Evolutionary conservation across 148 eudicot species (phyloP).

Genomic region (Fallopia convolvulus): DNA sequence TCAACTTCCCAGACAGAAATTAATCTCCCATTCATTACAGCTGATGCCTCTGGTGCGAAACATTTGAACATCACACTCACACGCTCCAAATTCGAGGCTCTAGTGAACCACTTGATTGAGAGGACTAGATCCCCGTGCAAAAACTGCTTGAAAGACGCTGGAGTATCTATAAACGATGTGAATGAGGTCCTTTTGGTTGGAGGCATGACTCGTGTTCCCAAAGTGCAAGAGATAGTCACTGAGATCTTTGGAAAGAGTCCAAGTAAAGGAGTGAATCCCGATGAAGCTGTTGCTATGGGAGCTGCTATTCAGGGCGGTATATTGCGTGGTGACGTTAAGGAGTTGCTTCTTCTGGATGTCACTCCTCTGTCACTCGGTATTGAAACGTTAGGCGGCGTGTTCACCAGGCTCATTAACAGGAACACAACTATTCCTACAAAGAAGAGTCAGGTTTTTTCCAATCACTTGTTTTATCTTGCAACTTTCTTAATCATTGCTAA

Average conservation of each 20-base stretch:
- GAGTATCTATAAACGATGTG: conserved; percentile 29
- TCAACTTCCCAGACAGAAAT: conserved; percentile 34
- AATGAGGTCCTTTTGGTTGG: conserved; percentile 44
- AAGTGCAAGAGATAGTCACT: conserved; percentile 33
- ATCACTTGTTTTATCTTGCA: not conserved
- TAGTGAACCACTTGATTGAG: conserved; percentile 34
- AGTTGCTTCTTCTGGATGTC: conserved; percentile 32
- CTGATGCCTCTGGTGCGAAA: conserved; percentile 32
- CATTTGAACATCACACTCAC: conserved; percentile 30
- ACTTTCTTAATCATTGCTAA: no score
- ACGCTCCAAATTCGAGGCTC: conserved; percentile 34
- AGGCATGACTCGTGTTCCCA: conserved; percentile 45
- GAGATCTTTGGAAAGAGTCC: conserved; percentile 38
- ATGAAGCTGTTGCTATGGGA: conserved; percentile 45
- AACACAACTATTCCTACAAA: conserved; percentile 43
- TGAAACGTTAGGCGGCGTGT: conserved; percentile 41
- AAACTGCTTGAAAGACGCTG: conserved; percentile 45
- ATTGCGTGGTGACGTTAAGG: conserved; percentile 38
- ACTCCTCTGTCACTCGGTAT: conserved; percentile 48
- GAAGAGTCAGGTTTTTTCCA: conserved; percentile 24
- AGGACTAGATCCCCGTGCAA: conserved; percentile 34
- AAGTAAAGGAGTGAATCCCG: conserved; percentile 40
- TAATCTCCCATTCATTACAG: conserved; percentile 34
- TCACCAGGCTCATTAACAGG: conserved; percentile 34
- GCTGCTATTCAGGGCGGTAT: conserved; percentile 47